Percentiles rank a stretch among this genome's conserved stretches.
These are phyloP conservation scores for Candida verbasci DNA, from an alignment of 805 yeast genomes.

Conservation along the genomic window DNA sequence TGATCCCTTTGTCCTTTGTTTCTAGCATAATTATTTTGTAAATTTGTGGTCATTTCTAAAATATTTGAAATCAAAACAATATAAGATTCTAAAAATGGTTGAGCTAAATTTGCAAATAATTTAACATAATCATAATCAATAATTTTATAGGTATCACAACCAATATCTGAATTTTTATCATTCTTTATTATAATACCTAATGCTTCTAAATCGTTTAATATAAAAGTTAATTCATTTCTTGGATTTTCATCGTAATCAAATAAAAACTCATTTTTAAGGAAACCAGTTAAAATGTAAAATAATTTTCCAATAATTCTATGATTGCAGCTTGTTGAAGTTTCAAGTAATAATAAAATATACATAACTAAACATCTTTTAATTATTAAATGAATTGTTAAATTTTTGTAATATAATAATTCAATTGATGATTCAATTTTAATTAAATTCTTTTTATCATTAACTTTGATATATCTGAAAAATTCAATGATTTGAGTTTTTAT, in stretches of 20 bases:
- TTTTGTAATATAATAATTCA: constrained; percentile 55
- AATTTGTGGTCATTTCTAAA: constrained; percentile 6
- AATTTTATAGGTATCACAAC: constrained; percentile 15
- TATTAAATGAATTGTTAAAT: constrained; percentile 51
- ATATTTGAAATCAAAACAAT: constrained; percentile 11
- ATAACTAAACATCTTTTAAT: constrained; percentile 48
- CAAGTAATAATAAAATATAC: constrained; percentile 18
- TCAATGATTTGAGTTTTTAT: constrained; percentile 22
- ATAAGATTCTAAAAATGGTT: constrained; percentile 33
- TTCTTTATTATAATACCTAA: constrained; percentile 11
- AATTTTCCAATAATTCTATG: constrained; percentile 19
- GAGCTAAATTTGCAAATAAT: constrained; percentile 24
- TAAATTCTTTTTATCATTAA: constrained; percentile 17
- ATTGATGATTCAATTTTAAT: constrained; percentile 43
- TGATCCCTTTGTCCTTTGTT: constrained; percentile 6
- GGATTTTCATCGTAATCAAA: constrained; percentile 36
- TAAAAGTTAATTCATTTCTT: constrained; percentile 22
- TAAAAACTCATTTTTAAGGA: constrained; percentile 38
- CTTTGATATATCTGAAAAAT: constrained; percentile 23
- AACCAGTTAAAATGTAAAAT: constrained; percentile 32
- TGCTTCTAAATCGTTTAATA: constrained; percentile 21
- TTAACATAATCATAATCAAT: constrained; percentile 19
- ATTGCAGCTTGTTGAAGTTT: constrained; percentile 7
- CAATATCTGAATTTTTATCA: constrained; percentile 10
- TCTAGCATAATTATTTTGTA: constrained; percentile 6